phyloP scores from a whole-genome alignment of 805 yeast species.

The Metschnikowia sp. region DNA sequence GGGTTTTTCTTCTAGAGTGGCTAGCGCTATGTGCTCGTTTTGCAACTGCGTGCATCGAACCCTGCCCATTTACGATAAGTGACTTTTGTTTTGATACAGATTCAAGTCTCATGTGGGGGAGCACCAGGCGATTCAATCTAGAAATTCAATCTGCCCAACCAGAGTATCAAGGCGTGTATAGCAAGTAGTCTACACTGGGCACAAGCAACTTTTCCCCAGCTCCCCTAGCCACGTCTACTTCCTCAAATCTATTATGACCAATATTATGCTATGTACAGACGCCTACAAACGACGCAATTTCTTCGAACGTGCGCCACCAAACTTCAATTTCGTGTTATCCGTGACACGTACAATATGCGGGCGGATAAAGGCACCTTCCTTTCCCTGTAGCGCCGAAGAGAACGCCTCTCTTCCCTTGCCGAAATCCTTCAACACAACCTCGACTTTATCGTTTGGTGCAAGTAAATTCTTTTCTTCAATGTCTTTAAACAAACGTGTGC shows the following conservation, averaged over 20 bases:
- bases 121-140: no score
- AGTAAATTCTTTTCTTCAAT: constrained; percentile 62
- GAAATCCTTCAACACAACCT: constrained; percentile 73
- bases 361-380: constrained; percentile 75
- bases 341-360: constrained; percentile 65
- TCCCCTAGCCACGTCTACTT: not conserved
- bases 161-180: no score
- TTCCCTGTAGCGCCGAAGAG: constrained; percentile 77
- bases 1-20: no score
- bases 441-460: constrained; percentile 56
- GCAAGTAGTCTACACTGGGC: no score
- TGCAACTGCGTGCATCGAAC: no score
- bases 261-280: constrained; percentile 15
- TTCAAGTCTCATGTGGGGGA: no score
- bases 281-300: constrained; percentile 66
- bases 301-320: constrained; percentile 91
- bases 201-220: no score
- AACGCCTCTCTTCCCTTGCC: constrained; percentile 92
- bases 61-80: no score
- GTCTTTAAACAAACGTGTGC: constrained; percentile 65
- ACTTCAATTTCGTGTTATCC: constrained; percentile 78
- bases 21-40: no score
- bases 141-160: no score
- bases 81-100: no score
- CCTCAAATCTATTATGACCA: not conserved